Evolutionary conservation across 116 monocot genomes (phyloP).

Genomic region (Papilionanthe hybrid): DNA sequence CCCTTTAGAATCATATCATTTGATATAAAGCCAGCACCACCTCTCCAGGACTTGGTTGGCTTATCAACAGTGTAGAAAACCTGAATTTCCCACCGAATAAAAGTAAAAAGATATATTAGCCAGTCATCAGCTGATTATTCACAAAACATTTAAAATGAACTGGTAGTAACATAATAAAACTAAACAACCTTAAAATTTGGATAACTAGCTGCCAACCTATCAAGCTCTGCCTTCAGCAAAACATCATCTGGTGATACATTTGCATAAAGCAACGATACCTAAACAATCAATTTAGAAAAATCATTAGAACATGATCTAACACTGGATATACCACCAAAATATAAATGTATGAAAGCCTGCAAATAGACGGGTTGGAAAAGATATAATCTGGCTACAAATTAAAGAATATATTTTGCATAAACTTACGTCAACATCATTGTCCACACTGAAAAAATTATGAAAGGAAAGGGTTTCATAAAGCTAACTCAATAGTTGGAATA

Average conservation of each 20-base stretch:
- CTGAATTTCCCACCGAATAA: constrained; percentile 22
- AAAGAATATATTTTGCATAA: too few species aligned
- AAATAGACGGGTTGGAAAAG: too few species aligned
- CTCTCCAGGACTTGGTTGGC: constrained; percentile 73
- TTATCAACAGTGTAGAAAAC: constrained; percentile 88
- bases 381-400: too few species aligned
- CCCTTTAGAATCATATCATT: constrained; percentile 79
- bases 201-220: constrained; percentile 66
- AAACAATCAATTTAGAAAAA: constrained; percentile 8
- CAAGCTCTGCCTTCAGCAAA: constrained; percentile 77
- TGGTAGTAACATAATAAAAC: background rate
- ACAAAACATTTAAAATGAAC: background rate
- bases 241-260: constrained; percentile 88
- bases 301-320: background rate
- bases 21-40: constrained; percentile 73
- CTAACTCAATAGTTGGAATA: too few species aligned
- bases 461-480: too few species aligned
- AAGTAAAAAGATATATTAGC: background rate
- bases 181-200: constrained; percentile 85
- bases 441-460: too few species aligned
- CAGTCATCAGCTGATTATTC: background rate
- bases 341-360: too few species aligned
- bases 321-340: background rate
- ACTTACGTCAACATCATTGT: too few species aligned
- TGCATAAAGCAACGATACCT: constrained; percentile 84